A percentile compares a stretch with the other conserved stretches of the same genome.
Conservation (phyloP, 2,329 filamentous ascomycete species). For the Claviceps citrina region DNA sequence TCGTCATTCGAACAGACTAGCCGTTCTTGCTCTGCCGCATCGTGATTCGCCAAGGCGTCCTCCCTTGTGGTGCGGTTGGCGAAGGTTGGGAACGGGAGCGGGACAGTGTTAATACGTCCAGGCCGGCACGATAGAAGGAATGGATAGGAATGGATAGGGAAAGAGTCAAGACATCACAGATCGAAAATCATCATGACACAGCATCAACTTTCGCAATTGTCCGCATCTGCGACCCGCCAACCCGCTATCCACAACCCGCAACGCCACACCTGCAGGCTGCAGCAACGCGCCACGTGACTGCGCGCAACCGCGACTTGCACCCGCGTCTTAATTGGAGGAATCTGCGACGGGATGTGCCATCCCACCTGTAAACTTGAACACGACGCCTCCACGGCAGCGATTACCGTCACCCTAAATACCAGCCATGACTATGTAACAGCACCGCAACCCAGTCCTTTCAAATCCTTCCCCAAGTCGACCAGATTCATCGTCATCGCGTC, state of each 20-base stretch:
- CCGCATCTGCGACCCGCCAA: neutral
- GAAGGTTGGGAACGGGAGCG: slow-evolving; percentile 6
- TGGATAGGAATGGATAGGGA: too few species aligned
- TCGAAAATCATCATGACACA: neutral
- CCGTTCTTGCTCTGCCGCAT: slow-evolving; percentile 4
- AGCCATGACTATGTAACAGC: neutral
- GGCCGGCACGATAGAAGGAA: too few species aligned
- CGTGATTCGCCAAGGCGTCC: slow-evolving; percentile 10
- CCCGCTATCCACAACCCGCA: too few species aligned
- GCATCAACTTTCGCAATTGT: neutral
- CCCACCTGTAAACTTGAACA: neutral
- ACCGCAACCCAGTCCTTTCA: neutral
- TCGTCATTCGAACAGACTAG: slow-evolving; percentile 6
- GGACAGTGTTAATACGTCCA: too few species aligned
- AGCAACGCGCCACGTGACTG: slow-evolving; percentile 14
- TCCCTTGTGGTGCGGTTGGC: slow-evolving; percentile 4
- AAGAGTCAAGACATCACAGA: too few species aligned
- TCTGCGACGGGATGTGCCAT: neutral
- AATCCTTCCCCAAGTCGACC: too few species aligned
- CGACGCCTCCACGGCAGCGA: neutral
- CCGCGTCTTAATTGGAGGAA: slow-evolving; percentile 12
- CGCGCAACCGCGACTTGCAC: slow-evolving; percentile 12
- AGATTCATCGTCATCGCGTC: neutral
- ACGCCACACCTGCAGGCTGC: neutral
- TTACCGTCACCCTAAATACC: neutral